Conservation (phyloP, 2,329 filamentous ascomycete species). For the Ascochyta rabiei region DNA sequence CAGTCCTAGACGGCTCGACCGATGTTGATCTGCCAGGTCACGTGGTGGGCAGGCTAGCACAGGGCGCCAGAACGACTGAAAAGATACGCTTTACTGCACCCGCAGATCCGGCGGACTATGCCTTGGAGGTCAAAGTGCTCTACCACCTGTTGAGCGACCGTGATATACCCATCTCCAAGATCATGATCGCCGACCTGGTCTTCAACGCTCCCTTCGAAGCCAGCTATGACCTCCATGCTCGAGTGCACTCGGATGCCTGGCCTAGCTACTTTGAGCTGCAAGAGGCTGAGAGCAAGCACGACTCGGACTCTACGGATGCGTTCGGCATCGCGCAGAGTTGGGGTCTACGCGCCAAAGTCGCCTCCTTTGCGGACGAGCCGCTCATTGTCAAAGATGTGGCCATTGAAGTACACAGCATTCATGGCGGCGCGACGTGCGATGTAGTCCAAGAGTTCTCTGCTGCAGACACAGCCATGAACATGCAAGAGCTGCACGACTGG, state of each 20-base stretch:
- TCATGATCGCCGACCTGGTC: slow-evolving; percentile 69
- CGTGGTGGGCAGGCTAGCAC: slow-evolving; percentile 43
- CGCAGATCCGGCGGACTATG: slow-evolving; percentile 61
- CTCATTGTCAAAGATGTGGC: slow-evolving; percentile 68
- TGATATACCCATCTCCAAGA: slow-evolving; percentile 80
- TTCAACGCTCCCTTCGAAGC: slow-evolving; percentile 88
- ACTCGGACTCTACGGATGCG: slow-evolving; percentile 44
- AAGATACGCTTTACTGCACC: slow-evolving; percentile 51
- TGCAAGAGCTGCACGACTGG: slow-evolving; percentile 73
- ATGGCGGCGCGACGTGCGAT: slow-evolving; percentile 66
- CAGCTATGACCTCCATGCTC: slow-evolving; percentile 84
- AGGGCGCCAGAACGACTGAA: slow-evolving; percentile 40
- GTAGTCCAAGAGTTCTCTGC: slow-evolving; percentile 40
- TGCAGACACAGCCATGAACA: slow-evolving; percentile 56
- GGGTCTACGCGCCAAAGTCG: slow-evolving; percentile 73
- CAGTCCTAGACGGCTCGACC: slow-evolving; percentile 27
- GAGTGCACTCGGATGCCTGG: slow-evolving; percentile 79
- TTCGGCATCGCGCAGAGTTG: slow-evolving; percentile 80
- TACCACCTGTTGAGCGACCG: slow-evolving; percentile 83
- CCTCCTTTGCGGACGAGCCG: slow-evolving; percentile 74
- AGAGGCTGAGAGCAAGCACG: slow-evolving; percentile 43
- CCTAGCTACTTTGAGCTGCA: slow-evolving; percentile 80
- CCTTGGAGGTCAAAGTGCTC: slow-evolving; percentile 72
- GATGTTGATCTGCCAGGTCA: slow-evolving; percentile 46
- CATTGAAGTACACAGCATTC: slow-evolving; percentile 65